These are phyloP conservation scores for Kwoniella europaea DNA, from an alignment of 768 basidiomycete genomes.

Conservation along the genomic window DNA sequence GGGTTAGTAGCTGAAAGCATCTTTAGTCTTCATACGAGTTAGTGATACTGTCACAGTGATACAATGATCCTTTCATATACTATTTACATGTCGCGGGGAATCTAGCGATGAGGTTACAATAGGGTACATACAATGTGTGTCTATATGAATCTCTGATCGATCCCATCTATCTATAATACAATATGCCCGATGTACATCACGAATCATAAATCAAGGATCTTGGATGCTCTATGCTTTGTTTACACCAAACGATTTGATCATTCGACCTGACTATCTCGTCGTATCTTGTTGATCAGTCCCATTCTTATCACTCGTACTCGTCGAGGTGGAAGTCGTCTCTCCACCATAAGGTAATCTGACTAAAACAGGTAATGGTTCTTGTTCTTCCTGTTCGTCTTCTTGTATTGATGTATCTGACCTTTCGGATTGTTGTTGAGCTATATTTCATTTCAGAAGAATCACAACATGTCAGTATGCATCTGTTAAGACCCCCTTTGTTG, in stretches of 20 bases:
- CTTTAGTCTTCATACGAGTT: not conserved
- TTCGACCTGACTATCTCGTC: not conserved
- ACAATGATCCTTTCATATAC: not conserved
- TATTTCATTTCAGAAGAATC: too few relatives aligned
- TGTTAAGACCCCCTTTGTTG: too few relatives aligned
- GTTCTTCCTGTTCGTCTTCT: conserved; percentile 40
- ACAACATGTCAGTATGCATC: not conserved
- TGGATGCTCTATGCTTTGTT: too few relatives aligned
- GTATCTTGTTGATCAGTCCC: not conserved
- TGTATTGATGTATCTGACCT: conserved; percentile 6
- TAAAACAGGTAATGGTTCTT: conserved; percentile 46
- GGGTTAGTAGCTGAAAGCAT: not conserved
- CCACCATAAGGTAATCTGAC: conserved; percentile 48
- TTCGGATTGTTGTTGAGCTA: conserved; percentile 30
- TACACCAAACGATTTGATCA: not conserved
- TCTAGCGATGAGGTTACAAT: too few relatives aligned
- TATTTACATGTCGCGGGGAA: too few relatives aligned
- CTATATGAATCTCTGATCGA: not conserved
- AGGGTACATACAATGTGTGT: not conserved
- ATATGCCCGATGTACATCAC: too few relatives aligned
- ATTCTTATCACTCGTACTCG: not conserved
- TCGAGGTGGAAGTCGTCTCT: conserved; percentile 14
- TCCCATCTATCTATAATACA: not conserved
- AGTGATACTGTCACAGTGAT: not conserved
- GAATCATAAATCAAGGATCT: too few relatives aligned